Evolutionary conservation across 2,329 filamentous ascomycete genomes (phyloP), one percentile per base, ranked within the genome.

Genomic region (Chaetomium globosum): DNA sequence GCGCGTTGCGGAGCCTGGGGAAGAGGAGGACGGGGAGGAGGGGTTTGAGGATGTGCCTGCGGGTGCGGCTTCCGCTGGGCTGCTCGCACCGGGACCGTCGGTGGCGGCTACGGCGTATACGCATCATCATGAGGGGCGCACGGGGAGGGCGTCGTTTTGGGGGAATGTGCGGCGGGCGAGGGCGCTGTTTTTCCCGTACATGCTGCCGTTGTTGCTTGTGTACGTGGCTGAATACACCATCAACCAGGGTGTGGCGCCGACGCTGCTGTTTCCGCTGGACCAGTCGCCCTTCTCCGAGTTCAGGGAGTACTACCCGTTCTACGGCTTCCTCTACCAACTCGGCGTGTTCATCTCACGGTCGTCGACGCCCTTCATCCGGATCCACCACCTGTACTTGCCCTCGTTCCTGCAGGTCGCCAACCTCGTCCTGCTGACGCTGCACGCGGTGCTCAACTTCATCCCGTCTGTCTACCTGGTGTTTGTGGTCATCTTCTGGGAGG

Each of bases 141-240:
- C 1, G 4, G 39, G 39, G 16, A 43, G 74, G 71, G 6, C 21
- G 19, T 74, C 77, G 0, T 75, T 88, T 26, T 67, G 69, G 16
- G 72, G 76, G n/a, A 85, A 87, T 63, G 76, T 98, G 39, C 80
- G 79, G n/a, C 88, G 91, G 4, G 86, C 89, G 0, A 83, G 80
- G 67, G 81, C 83, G 0, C 81, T 98, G 1, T 89, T 97, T 74
- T 80, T 96, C 53, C 87, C 87, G 0, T 89, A 89, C 76, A 98
- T 99, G 93, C 82, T 96, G 3, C 95, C 95, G 0, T 83, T 99
- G 16, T 83, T 98, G 39, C 80, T 98, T 19, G 95, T 99, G 33
- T 99, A 97, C 76, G 85, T 98, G 43, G 92, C 93, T 64, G 95
- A 99, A 80, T 99, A 99, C 76, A 96, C 91, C 63, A 97, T 98